Conservation (phyloP, 495 filamentous ascomycete genomes). For the Trichoderma orchidacearum region DNA sequence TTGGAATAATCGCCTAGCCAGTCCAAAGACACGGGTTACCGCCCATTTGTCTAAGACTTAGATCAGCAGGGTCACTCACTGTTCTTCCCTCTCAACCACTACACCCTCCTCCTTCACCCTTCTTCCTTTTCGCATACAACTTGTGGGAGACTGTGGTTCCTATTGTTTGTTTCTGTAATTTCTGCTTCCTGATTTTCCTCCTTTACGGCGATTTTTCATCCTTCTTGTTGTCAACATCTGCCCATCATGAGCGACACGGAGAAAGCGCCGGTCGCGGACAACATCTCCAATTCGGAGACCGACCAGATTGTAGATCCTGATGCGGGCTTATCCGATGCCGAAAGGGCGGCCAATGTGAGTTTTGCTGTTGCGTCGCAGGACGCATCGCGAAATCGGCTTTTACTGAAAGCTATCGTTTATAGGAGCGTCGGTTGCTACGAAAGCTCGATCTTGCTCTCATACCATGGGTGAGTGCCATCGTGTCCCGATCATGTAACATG, state of each 20-base stretch:
- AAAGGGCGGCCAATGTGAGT: constrained; percentile 34
- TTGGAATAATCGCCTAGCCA: background rate
- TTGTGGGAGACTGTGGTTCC: background rate
- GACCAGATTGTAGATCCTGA: constrained; percentile 30
- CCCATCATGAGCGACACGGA: constrained; percentile 3
- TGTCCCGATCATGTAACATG: background rate
- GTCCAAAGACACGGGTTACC: background rate
- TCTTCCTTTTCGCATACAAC: background rate
- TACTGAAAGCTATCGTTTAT: background rate
- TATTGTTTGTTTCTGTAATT: background rate
- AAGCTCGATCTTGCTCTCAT: constrained; percentile 60
- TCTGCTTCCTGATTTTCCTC: background rate
- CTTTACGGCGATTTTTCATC: background rate
- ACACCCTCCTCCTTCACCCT: background rate
- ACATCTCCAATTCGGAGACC: background rate
- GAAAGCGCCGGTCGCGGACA: background rate
- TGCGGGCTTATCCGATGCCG: constrained; percentile 37
- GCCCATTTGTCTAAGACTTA: background rate
- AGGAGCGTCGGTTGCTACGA: constrained; percentile 57
- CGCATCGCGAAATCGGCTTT: background rate
- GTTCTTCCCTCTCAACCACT: background rate
- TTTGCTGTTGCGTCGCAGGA: background rate
- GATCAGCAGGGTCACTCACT: background rate
- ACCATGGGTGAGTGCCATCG: constrained; percentile 45
- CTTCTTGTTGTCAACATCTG: background rate